These are phyloP conservation scores for Myriosclerotinia duriaeana DNA, from an alignment of 2,329 filamentous ascomycete species.

Conservation along the genomic window DNA sequence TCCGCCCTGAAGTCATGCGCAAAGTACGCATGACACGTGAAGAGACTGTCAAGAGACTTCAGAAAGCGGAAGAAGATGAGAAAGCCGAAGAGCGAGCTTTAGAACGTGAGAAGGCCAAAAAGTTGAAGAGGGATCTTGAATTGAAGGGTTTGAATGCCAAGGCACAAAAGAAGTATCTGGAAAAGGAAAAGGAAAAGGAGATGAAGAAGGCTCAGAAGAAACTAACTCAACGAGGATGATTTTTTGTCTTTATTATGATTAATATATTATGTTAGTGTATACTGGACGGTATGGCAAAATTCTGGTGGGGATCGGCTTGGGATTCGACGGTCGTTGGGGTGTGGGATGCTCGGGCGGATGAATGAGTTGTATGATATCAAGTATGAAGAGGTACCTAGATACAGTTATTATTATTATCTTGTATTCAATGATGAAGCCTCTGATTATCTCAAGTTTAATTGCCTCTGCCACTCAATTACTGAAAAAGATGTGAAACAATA, in stretches of 20 bases:
- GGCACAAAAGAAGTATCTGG: slow-evolving; percentile 81
- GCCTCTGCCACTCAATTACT: no score
- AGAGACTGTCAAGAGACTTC: slow-evolving; percentile 74
- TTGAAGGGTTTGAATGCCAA: slow-evolving; percentile 75
- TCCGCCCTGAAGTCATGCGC: slow-evolving; percentile 85
- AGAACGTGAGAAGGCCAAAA: slow-evolving; percentile 74
- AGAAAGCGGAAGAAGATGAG: slow-evolving; percentile 74
- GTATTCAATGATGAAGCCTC: background rate
- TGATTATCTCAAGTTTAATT: background rate
- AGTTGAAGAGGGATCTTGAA: slow-evolving; percentile 85
- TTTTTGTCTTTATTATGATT: slow-evolving; percentile 5
- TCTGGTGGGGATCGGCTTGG: background rate
- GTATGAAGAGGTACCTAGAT: background rate
- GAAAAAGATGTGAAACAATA: no score
- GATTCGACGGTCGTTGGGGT: background rate
- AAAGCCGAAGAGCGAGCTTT: slow-evolving; percentile 75
- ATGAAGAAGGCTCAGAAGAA: slow-evolving; percentile 62
- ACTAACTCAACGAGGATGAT: slow-evolving; percentile 48
- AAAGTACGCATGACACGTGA: slow-evolving; percentile 82
- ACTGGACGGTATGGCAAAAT: slow-evolving; percentile 16
- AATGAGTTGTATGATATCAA: slow-evolving; percentile 19
- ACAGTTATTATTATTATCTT: background rate
- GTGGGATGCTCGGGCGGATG: background rate
- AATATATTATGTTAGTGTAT: slow-evolving; percentile 18
- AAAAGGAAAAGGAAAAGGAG: slow-evolving; percentile 77